phyloP scores from a whole-genome alignment of 2,329 filamentous ascomycete genomes.

The Pseudocercospora vitis region DNA sequence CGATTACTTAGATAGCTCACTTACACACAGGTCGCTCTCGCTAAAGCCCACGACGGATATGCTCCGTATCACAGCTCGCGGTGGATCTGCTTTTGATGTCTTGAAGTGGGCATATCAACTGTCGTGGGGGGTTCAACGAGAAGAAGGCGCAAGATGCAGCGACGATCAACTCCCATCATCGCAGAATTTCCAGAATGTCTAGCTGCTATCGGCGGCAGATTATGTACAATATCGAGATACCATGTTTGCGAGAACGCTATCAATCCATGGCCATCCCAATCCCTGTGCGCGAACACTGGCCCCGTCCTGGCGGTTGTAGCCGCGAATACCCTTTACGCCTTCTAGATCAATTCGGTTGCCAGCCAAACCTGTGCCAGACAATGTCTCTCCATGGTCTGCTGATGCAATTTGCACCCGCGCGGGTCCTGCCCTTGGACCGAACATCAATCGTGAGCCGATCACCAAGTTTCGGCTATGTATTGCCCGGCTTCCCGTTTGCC shows the following conservation, averaged over 20 bases:
- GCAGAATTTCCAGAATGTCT: neutral
- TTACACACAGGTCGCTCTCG: too few species aligned
- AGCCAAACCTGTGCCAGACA: neutral
- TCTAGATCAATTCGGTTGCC: conserved; percentile 1
- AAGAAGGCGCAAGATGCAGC: too few species aligned
- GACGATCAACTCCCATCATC: neutral
- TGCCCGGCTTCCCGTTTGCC: conserved; percentile 89
- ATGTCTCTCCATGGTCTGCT: neutral
- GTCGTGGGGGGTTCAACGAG: too few species aligned
- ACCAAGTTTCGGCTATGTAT: conserved; percentile 73
- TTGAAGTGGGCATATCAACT: too few species aligned
- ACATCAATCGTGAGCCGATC: neutral
- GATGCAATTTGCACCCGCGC: neutral
- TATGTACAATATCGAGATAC: conserved; percentile 5
- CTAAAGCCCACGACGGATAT: too few species aligned
- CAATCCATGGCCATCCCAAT: conserved; percentile 7
- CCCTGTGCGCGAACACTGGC: neutral
- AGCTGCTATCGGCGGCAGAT: neutral
- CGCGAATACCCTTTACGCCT: neutral
- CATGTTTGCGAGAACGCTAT: conserved; percentile 24
- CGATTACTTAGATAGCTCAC: too few species aligned
- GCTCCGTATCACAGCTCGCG: too few species aligned
- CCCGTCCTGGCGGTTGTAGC: neutral
- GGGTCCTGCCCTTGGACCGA: neutral
- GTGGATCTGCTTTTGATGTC: too few species aligned